These are phyloP conservation scores for Auricularia cornea DNA, from an alignment of 768 basidiomycete genomes.

Conservation along the genomic window DNA sequence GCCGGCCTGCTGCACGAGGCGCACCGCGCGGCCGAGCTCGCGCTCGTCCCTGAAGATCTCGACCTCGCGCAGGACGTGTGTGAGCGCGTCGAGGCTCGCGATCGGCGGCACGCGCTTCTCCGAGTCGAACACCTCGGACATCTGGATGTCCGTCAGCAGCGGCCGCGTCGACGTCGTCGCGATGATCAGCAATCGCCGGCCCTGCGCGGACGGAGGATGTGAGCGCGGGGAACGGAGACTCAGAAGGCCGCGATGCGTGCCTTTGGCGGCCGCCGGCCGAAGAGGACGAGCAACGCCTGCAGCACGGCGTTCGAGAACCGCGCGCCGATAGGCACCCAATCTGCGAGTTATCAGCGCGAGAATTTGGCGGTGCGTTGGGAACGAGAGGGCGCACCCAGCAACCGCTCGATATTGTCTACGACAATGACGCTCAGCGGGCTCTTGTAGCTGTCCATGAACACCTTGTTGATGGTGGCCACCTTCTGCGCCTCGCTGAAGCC, in stretches of 20 bases:
- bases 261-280: constrained; percentile 87
- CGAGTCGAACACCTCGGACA: constrained; percentile 83
- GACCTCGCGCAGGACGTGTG: constrained; percentile 69
- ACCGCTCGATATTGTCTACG: constrained; percentile 87
- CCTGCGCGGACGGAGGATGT: constrained; percentile 35
- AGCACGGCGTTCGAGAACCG: constrained; percentile 92
- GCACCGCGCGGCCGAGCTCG: constrained; percentile 51
- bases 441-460: constrained; percentile 94
- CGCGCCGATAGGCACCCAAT: constrained; percentile 96
- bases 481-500: constrained; percentile 92
- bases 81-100: constrained; percentile 58
- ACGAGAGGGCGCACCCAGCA: constrained; percentile 56
- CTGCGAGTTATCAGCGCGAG: constrained; percentile 31
- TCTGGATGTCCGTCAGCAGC: constrained; percentile 80
- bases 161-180: constrained; percentile 86
- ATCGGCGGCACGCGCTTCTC: constrained; percentile 81
- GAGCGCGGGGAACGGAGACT: not conserved
- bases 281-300: constrained; percentile 81
- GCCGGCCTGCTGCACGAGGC: constrained; percentile 65
- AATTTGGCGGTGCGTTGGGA: not conserved
- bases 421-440: constrained; percentile 94
- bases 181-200: constrained; percentile 82
- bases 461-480: constrained; percentile 81
- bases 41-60: constrained; percentile 56
- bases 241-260: constrained; percentile 30